Base-by-base conservation (phyloP, 2,329 filamentous ascomycete species). In the Pseudocercospora pini-densiflorae region DNA sequence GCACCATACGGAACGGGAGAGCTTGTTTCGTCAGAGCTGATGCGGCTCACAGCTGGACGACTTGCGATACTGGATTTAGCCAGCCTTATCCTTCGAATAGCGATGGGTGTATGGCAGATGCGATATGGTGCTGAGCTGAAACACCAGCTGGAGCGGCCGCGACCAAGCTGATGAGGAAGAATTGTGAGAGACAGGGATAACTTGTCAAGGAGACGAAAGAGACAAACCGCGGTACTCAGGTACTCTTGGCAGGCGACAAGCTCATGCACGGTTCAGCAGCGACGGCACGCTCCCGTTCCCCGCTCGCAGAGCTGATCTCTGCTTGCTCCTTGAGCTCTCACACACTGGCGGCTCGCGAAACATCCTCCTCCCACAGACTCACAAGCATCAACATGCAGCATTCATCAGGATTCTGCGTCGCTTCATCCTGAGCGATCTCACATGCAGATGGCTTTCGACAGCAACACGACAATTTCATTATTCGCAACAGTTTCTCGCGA, bases 321-420 rank as follows among this genome's bases (percentile, higher is more conserved):
- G 43, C 43, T 45, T n/a, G 43, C n/a, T 45, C 43, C 43, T 49
- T 14, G 45, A 49, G 45, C 19, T 23, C 45, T 36, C 33, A 14
- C 33, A 14, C 16, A n/a, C 45, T 49, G 51, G 51, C 51, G 54
- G 27, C 54, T 33, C 31, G 8, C 54, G 29, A 58, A 58, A 58
- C 27, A 21, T 5, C 24, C 16, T 54, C 49, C 24, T 29, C 49
- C 49, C 24, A 23, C 19, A 14, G 2, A 12, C 5, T 57, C 31
- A 36, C 33, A 36, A 36, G 10, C 54, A 57, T 33, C 27, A 19
- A 9, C 16, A n/a, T 57, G 19, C 27, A 33, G 5, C 31, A 36
- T 57, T 54, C 49, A 57, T 36, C 27, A 40, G 5, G 6, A 4
- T 40, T 27, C 54, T 33, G 23, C n/a, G n/a, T 57, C 54, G 29